Evolutionary conservation across 768 basidiomycete genomes (phyloP).

Genomic region (Podaxis rugospora): DNA sequence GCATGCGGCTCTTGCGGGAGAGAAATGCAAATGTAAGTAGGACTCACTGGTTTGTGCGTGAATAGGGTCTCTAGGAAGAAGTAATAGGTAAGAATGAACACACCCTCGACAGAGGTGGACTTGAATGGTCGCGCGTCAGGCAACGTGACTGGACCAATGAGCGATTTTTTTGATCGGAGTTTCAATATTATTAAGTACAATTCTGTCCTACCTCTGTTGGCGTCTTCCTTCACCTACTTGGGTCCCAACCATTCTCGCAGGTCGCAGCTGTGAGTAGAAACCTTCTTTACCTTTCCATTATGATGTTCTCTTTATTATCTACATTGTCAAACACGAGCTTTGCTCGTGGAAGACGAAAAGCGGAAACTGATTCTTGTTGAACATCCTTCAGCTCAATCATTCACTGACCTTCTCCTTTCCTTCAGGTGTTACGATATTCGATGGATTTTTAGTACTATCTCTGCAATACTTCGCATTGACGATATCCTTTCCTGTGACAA

Average conservation of each 20-base stretch:
- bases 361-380: slow-evolving; percentile 24
- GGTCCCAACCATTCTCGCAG: not conserved
- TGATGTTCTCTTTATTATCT: slow-evolving; percentile 77
- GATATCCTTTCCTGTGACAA: not conserved
- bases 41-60: slow-evolving; percentile 6
- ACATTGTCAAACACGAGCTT: slow-evolving; percentile 79
- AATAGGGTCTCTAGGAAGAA: not conserved
- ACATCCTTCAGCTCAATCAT: slow-evolving; percentile 12
- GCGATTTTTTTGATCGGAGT: slow-evolving; percentile 32
- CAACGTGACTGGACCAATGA: not conserved
- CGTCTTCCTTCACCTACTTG: not conserved
- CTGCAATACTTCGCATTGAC: not conserved
- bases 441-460: slow-evolving; percentile 2
- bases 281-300: slow-evolving; percentile 16
- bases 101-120: slow-evolving; percentile 10
- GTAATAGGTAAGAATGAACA: not conserved
- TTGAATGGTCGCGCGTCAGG: not conserved
- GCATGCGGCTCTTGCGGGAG: not conserved
- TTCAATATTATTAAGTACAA: slow-evolving; percentile 13
- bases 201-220: not conserved
- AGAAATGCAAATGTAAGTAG: not conserved
- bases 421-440: slow-evolving; percentile 1
- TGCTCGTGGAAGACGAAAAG: slow-evolving; percentile 46
- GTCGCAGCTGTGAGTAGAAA: slow-evolving; percentile 15
- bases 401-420: not conserved